Evolutionary conservation across 495 filamentous ascomycete species (phyloP).

Genomic region (Neurospora sp.): DNA sequence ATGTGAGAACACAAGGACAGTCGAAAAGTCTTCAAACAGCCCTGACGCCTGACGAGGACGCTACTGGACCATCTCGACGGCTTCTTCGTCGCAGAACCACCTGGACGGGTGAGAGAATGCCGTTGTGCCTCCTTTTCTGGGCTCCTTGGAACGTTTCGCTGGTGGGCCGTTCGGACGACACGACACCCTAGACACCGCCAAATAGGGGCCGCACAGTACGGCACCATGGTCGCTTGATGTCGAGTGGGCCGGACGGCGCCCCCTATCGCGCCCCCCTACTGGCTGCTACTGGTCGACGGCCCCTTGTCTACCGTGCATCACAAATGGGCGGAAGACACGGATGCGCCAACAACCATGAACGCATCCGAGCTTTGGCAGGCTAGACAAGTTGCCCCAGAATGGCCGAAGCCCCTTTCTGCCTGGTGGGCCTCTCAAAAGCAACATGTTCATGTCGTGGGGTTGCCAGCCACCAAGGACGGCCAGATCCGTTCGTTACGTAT

Average conservation of each 20-base stretch:
- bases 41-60: neutral
- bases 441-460: slow-evolving; percentile 9
- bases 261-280: neutral
- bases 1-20: neutral
- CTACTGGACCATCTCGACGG: neutral
- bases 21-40: neutral
- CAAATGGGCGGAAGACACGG: slow-evolving; percentile 8
- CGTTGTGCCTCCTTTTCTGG: neutral
- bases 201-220: neutral
- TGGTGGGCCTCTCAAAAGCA: slow-evolving; percentile 6
- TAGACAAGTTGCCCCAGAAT: slow-evolving; percentile 1
- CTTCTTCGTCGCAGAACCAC: neutral
- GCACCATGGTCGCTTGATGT: neutral
- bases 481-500: slow-evolving; percentile 10
- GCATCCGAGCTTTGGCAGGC: slow-evolving; percentile 5
- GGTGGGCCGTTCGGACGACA: neutral
- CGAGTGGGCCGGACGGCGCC: neutral
- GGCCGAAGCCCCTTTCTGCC: slow-evolving; percentile 9
- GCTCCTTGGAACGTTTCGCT: neutral
- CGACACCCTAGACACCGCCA: neutral
- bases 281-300: neutral
- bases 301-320: slow-evolving; percentile 3
- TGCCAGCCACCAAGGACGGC: slow-evolving; percentile 9
- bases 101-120: neutral
- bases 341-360: slow-evolving; percentile 1